phyloP scores from a whole-genome alignment of 78 protist species.

The Cavenderia fasciculata region DNA sequence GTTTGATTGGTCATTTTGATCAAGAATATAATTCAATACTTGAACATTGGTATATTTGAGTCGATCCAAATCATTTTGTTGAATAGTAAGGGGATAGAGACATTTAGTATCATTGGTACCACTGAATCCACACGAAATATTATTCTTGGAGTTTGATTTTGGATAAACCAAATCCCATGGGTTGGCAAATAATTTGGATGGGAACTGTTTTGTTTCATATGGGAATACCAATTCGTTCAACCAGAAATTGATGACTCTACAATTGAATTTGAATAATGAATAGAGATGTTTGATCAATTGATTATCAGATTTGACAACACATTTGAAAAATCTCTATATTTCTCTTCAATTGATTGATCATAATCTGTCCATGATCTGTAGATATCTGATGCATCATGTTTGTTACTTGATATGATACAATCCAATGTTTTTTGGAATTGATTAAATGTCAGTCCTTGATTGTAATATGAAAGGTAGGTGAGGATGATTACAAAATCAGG shows the following conservation, averaged over 20 bases:
- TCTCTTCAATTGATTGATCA: background rate
- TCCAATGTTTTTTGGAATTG: background rate
- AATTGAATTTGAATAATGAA: background rate
- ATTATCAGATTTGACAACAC: background rate
- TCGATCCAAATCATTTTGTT: background rate
- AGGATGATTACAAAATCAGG: conserved; percentile 81
- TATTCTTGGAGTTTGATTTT: background rate
- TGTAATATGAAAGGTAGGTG: conserved; percentile 70
- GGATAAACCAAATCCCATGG: conserved; percentile 28
- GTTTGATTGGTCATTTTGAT: background rate
- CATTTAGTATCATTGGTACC: conserved; percentile 8
- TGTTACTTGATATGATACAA: background rate
- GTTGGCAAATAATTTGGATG: background rate
- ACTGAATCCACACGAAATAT: background rate
- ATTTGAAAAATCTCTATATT: background rate
- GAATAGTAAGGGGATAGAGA: background rate
- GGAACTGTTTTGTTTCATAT: conserved; percentile 5
- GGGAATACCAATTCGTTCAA: conserved; percentile 4
- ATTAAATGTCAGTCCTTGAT: conserved; percentile 20
- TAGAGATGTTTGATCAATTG: background rate
- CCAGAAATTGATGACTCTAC: conserved; percentile 7
- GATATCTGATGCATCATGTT: background rate
- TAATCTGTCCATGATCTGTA: background rate
- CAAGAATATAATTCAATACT: background rate
- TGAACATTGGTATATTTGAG: conserved; percentile 4